Evolutionary conservation across 2,329 filamentous ascomycete species (phyloP).

Genomic region (Ophiostoma australiae): DNA sequence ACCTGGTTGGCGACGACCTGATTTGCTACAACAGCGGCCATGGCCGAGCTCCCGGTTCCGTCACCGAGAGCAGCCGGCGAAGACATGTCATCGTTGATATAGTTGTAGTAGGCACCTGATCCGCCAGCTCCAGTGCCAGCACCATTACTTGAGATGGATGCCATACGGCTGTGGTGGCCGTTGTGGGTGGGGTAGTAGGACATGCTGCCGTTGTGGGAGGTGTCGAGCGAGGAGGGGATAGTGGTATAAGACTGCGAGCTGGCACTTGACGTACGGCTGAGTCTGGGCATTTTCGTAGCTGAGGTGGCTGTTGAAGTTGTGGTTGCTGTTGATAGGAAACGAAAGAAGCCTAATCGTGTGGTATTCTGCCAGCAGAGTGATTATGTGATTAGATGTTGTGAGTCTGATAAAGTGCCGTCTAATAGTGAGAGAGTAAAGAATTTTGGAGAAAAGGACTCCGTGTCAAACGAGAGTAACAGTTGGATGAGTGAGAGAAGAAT

Average conservation of each 20-base stretch:
- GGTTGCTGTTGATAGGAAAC: constrained; percentile 28
- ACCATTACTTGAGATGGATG: background rate
- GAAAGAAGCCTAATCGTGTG: background rate
- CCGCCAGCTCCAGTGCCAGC: background rate
- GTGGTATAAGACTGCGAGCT: constrained; percentile 30
- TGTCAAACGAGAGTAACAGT: constrained; percentile 9
- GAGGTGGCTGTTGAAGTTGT: constrained; percentile 26
- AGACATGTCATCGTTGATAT: constrained; percentile 29
- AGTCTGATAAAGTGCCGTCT: background rate
- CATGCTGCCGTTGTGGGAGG: constrained; percentile 31
- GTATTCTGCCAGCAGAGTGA: background rate
- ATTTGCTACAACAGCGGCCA: constrained; percentile 23
- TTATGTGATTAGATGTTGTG: background rate
- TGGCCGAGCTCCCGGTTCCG: constrained; percentile 19
- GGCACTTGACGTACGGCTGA: constrained; percentile 31
- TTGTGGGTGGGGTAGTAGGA: constrained; percentile 32
- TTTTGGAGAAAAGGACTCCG: background rate
- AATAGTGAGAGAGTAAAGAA: background rate
- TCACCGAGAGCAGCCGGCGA: constrained; percentile 24
- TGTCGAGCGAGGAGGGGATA: constrained; percentile 28
- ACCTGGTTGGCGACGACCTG: constrained; percentile 22
- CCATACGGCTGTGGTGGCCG: constrained; percentile 3
- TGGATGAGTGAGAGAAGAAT: background rate
- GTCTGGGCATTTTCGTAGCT: constrained; percentile 31
- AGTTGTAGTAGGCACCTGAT: constrained; percentile 33